Percentiles rank a stretch among this genome's conserved stretches.
These are phyloP conservation scores for Dactylella cylindrospora DNA, from an alignment of 2,329 filamentous ascomycete species.

Conservation along the genomic window DNA sequence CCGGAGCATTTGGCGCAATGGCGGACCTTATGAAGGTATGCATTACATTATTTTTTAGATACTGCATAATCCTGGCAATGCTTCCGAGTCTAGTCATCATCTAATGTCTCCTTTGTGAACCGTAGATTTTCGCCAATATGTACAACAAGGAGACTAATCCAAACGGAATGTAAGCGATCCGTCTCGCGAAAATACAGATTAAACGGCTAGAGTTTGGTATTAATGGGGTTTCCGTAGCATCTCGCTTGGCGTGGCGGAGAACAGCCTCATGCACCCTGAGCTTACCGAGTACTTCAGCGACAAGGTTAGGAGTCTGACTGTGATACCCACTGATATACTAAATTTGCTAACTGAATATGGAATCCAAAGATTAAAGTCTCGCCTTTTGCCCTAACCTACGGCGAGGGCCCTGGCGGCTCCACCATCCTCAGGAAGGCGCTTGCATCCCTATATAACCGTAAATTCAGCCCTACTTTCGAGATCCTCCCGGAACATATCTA, in stretches of 20 bases:
- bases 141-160: slow-evolving; percentile 46
- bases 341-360: too few relatives aligned
- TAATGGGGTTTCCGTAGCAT: slow-evolving; percentile 15
- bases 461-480: slow-evolving; percentile 43
- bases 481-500: slow-evolving; percentile 39
- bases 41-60: neutral
- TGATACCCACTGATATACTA: neutral
- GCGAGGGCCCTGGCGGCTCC: slow-evolving; percentile 40
- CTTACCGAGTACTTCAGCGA: slow-evolving; percentile 39
- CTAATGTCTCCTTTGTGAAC: too few relatives aligned
- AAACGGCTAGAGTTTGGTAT: neutral
- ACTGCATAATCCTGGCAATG: too few relatives aligned
- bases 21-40: slow-evolving; percentile 32
- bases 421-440: slow-evolving; percentile 35
- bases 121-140: slow-evolving; percentile 28
- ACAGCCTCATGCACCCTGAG: slow-evolving; percentile 44
- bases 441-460: slow-evolving; percentile 39
- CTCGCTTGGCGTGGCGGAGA: slow-evolving; percentile 46
- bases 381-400: slow-evolving; percentile 40
- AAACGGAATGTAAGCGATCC: slow-evolving; percentile 41
- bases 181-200: neutral
- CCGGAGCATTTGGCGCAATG: slow-evolving; percentile 16
- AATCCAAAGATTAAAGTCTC: slow-evolving; percentile 23
- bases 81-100: too few relatives aligned
- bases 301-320: slow-evolving; percentile 20